Evolutionary conservation across 2,329 filamentous ascomycete genomes (phyloP), one percentile per base, ranked within the genome.

Genomic region (Didymella arachidicola): DNA sequence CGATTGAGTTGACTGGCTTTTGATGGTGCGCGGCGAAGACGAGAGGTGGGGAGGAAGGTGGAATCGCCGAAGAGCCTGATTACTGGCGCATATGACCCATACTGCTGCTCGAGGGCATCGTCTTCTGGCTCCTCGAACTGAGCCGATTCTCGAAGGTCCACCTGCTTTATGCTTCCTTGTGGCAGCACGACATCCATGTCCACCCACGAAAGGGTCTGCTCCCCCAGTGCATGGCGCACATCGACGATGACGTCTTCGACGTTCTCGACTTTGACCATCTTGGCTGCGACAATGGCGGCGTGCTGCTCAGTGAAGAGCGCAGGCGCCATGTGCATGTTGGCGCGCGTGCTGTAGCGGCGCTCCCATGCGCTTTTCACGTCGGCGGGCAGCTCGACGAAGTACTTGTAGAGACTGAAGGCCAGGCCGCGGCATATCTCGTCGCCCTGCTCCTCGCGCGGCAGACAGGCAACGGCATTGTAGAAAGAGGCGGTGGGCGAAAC

Each of bases 371-470:
- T 83, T 81, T 92, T 96, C 72, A 93, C 89, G 36, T 85, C 82
- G 53, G 90, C 86, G 22, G 93, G 88, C 51, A 99, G 83, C 78
- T 98, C 94, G 61, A 86, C 85, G 74, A 97, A 98, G 82, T 97
- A 99, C 77, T 96, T 97, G 81, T 89, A 90, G 66, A 99, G 83
- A 56, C 92, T 93, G 77, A 98, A 96, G 46, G 94, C 95, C 55
- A 99, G 84, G 18, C 90, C 95, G 44, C 95, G 89, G 78, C 90
- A 96, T 64, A 96, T 84, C 78, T 98, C 94, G 76, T 98, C 94
- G 71, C 94, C 94, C 81, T 98, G 95, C 78, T 93, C 93, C 75
- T 97, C 94, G 73, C 93, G 89, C 41, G 95, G 93, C 42, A 99
- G 85, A 75, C 93, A 88, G 74, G 91, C 89, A 76, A 99, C 95